phyloP scores from a whole-genome alignment of 2,329 filamentous ascomycete genomes.

The Epichloe typhina region DNA sequence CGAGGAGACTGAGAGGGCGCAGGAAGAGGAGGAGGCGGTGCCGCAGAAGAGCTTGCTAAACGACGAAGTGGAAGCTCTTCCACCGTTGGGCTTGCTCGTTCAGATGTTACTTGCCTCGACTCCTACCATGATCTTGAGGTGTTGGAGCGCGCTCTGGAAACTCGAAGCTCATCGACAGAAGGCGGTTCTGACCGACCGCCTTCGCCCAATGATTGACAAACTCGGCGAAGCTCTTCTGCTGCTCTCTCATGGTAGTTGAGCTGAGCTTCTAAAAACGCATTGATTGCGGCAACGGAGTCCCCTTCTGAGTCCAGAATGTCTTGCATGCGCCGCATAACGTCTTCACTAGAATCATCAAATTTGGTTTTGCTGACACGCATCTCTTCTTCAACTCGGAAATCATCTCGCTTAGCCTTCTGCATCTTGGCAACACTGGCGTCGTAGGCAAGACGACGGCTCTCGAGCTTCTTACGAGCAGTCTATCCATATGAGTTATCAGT shows the following conservation, averaged over 20 bases:
- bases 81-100: conserved; percentile 9
- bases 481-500: conserved; percentile 1
- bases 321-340: conserved; percentile 84
- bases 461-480: conserved; percentile 85
- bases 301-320: conserved; percentile 88
- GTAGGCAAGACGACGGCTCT: conserved; percentile 76
- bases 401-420: conserved; percentile 87
- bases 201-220: conserved; percentile 32
- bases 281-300: conserved; percentile 70
- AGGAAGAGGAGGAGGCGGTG: conserved; percentile 20
- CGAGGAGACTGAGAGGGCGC: conserved; percentile 17
- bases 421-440: conserved; percentile 82
- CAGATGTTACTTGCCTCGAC: conserved; percentile 1
- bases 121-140: conserved; percentile 32
- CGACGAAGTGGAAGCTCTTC: conserved; percentile 33
- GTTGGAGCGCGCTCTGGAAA: conserved; percentile 32
- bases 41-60: conserved; percentile 17
- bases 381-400: conserved; percentile 88
- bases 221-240: conserved; percentile 60
- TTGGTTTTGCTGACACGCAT: conserved; percentile 83
- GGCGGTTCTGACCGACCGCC: conserved; percentile 7
- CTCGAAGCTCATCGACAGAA: conserved; percentile 8
- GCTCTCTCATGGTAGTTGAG: conserved; percentile 86
- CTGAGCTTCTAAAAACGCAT: conserved; percentile 74
- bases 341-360: conserved; percentile 89